phyloP scores from a whole-genome alignment of 192 early-diverging fungal species.

The Geosiphon pyriformis region DNA sequence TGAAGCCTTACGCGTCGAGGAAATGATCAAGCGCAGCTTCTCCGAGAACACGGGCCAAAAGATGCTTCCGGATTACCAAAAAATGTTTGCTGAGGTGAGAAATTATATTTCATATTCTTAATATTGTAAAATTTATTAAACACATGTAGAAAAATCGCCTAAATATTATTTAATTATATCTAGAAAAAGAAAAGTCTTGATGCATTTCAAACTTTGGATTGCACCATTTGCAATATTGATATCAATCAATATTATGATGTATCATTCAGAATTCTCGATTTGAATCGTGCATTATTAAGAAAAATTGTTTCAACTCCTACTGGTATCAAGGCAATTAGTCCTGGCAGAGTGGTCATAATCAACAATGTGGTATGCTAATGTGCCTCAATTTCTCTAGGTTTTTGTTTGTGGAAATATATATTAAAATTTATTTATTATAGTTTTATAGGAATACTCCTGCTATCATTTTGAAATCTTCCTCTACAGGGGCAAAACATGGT shows the following conservation, averaged over 20 bases:
- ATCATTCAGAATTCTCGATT: slow-evolving; percentile 44
- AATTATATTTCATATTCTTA: background rate
- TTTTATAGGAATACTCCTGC: slow-evolving; percentile 64
- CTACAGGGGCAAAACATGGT: background rate
- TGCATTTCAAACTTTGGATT: slow-evolving; percentile 59
- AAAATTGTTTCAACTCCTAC: slow-evolving; percentile 49
- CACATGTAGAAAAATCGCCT: too few species aligned
- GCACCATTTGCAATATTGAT: slow-evolving; percentile 76
- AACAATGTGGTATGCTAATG: slow-evolving; percentile 50
- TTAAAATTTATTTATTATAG: slow-evolving; percentile 24
- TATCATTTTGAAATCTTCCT: slow-evolving; percentile 47
- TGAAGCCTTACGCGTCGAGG: slow-evolving; percentile 91
- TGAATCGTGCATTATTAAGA: slow-evolving; percentile 53
- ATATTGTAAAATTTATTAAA: background rate
- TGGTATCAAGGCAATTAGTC: slow-evolving; percentile 56
- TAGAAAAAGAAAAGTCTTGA: slow-evolving; percentile 58
- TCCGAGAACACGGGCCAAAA: slow-evolving; percentile 88
- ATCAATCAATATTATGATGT: slow-evolving; percentile 68
- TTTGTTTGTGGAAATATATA: background rate
- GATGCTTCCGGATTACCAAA: slow-evolving; percentile 76
- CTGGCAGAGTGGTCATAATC: slow-evolving; percentile 75
- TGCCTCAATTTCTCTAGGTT: background rate
- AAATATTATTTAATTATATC: background rate
- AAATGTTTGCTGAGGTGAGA: slow-evolving; percentile 55
- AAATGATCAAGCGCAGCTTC: slow-evolving; percentile 98